Evolutionary conservation across 176 grass and related monocot species (phyloP).

Genomic region (Tillandsia leiboldiana): DNA sequence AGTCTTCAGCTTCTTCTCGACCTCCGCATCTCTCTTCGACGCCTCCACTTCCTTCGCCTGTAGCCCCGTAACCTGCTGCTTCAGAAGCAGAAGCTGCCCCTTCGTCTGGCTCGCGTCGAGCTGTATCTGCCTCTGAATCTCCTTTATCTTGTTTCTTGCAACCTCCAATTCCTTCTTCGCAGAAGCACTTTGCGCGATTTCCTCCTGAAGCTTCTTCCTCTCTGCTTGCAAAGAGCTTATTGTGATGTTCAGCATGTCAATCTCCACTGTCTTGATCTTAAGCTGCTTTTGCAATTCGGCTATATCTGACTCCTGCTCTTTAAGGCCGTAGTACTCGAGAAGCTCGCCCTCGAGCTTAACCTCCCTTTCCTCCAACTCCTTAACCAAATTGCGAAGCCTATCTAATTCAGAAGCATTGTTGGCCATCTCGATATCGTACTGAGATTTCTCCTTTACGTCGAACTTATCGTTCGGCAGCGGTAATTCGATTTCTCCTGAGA

Average conservation of each 20-base stretch:
- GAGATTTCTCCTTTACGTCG: constrained; percentile 40
- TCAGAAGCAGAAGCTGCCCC: constrained; percentile 68
- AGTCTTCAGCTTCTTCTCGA: constrained; percentile 71
- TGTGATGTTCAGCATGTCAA: constrained; percentile 65
- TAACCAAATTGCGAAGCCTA: constrained; percentile 41
- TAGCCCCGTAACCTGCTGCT: constrained; percentile 72
- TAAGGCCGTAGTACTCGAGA: constrained; percentile 87
- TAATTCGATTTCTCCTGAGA: constrained; percentile 69
- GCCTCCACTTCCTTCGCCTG: constrained; percentile 67
- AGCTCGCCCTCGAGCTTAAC: constrained; percentile 72
- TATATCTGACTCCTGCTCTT: constrained; percentile 71
- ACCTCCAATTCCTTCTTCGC: constrained; percentile 46
- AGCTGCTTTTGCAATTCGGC: constrained; percentile 79
- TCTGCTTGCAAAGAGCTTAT: constrained; percentile 63
- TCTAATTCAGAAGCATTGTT: constrained; percentile 44
- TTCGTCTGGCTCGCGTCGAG: constrained; percentile 68
- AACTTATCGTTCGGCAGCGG: constrained; percentile 55
- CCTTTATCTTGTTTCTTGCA: constrained; percentile 65
- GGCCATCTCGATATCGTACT: constrained; percentile 54
- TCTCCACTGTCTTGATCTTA: constrained; percentile 65
- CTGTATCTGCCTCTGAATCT: constrained; percentile 81
- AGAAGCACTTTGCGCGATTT: constrained; percentile 8
- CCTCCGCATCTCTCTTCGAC: constrained; percentile 54
- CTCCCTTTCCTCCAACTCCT: constrained; percentile 77
- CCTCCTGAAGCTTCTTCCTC: constrained; percentile 74